Base-by-base conservation (phyloP, 2,329 filamentous ascomycete genomes). In the Fusarium annulatum region DNA sequence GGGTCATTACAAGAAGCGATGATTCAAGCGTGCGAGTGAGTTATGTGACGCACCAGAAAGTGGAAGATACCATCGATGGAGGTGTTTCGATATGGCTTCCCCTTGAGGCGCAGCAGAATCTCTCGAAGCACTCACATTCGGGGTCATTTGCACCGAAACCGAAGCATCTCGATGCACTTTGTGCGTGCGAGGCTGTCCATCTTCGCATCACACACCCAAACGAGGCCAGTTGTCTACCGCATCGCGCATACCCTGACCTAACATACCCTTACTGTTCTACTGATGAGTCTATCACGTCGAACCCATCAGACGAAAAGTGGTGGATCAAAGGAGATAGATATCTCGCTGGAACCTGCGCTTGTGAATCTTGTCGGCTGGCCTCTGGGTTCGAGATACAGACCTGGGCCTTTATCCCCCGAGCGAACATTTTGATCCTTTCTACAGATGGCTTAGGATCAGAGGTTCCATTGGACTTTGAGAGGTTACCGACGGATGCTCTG, bases 391-490 rank as follows among this genome's bases (percentile, higher is more conserved):
- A 92, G 63, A 86, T 93, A 52, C 88, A 92, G 73, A 83, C 87
- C 0, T 94, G 91, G 91, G 85, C 89, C 0, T 94, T 93, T 76
- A 82, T 93, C 1, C 90, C 90, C 2, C 84, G 85, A n/a, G 79
- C 81, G 3, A 90, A 91, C 74, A 89, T 93, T 60, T 80, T 84
- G 23, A 83, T 88, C 33, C 68, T 80, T 38, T 69, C 84, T 53
- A 76, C 52, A 12, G 18, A 11, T 14, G 38, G 16, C 18, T 33
- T 16, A 38, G 53, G 3, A 41, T 18, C 15, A 2, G 42, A 55
- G 23, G 56, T 78, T 2, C 77, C 80, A 1, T 80, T 85, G 10
- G 79, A 83, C 52, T 86, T 85, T 67, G 39, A 53, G 2, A 68
- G 70, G 6, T 81, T 86, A 7, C 77, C 81, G 0, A 75, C 80